A percentile compares a stretch with the other conserved stretches of the same genome.
phyloP scores from a whole-genome alignment of 768 basidiomycete genomes.

The Tylopilus vinaceipallidus region DNA sequence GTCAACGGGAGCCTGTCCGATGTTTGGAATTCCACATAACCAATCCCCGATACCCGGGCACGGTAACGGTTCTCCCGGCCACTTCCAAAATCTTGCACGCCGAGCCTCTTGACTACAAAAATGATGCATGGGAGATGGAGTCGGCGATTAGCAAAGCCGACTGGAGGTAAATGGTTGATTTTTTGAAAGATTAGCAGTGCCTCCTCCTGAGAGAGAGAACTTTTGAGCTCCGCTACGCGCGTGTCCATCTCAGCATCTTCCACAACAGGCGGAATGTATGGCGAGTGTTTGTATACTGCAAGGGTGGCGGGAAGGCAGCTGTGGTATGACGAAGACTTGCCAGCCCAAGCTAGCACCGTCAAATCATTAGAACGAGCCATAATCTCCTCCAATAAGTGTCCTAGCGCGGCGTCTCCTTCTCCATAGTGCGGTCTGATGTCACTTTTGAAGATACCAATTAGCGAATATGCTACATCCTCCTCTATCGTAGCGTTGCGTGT shows the following conservation, averaged over 20 bases:
- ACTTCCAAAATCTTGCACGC: too few relatives aligned
- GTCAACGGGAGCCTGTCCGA: not conserved
- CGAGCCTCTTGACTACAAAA: not conserved
- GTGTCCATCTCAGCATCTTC: not conserved
- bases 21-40: not conserved
- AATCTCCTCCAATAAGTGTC: slow-evolving; percentile 5
- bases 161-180: too few relatives aligned
- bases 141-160: not conserved
- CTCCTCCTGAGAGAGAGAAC: not conserved
- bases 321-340: slow-evolving; percentile 5
- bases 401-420: not conserved
- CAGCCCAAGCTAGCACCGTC: slow-evolving; percentile 8
- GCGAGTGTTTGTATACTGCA: not conserved
- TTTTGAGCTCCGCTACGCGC: not conserved
- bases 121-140: not conserved
- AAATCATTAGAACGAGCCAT: slow-evolving; percentile 4
- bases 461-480: not conserved
- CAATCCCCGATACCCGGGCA: not conserved
- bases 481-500: too few relatives aligned
- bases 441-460: slow-evolving; percentile 14
- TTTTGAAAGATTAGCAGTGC: not conserved
- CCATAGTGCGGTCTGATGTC: slow-evolving; percentile 7
- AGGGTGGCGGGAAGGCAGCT: slow-evolving; percentile 8
- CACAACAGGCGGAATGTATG: not conserved
- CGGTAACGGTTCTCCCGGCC: not conserved